Evolutionary conservation across 2,329 filamentous ascomycete species (phyloP).

Genomic region (Tolypocladium ovalisporum): DNA sequence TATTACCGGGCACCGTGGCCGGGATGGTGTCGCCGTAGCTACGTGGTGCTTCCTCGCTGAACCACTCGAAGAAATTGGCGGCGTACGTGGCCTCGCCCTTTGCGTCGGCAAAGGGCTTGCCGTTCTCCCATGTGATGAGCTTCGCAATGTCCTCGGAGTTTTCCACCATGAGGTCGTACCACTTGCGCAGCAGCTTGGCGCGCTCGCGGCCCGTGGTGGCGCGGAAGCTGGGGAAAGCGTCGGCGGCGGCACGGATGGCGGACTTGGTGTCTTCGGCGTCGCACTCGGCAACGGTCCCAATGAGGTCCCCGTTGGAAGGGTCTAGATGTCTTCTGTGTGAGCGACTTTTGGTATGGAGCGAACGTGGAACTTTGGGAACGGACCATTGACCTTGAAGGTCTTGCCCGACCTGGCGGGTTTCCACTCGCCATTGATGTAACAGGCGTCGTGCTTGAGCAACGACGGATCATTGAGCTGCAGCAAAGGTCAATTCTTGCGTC

Average conservation of each 20-base stretch:
- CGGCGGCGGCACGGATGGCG: slow-evolving; percentile 74
- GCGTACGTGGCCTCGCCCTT: slow-evolving; percentile 63
- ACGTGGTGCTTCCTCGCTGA: slow-evolving; percentile 66
- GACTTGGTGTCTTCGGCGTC: slow-evolving; percentile 62
- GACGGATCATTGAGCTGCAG: slow-evolving; percentile 63
- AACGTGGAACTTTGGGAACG: slow-evolving; percentile 4
- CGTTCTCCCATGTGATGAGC: slow-evolving; percentile 83
- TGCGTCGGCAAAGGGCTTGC: slow-evolving; percentile 70
- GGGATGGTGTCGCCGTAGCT: slow-evolving; percentile 67
- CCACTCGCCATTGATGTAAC: slow-evolving; percentile 92
- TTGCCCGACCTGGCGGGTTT: slow-evolving; percentile 73
- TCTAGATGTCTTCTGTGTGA: slow-evolving; percentile 34
- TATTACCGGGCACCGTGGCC: slow-evolving; percentile 57
- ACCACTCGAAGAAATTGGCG: slow-evolving; percentile 71
- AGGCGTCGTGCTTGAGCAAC: slow-evolving; percentile 71
- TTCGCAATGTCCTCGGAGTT: slow-evolving; percentile 72
- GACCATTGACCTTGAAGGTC: slow-evolving; percentile 79
- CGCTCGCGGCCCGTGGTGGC: slow-evolving; percentile 64
- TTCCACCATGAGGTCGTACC: slow-evolving; percentile 71
- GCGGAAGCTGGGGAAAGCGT: slow-evolving; percentile 62
- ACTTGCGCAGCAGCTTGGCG: slow-evolving; percentile 62
- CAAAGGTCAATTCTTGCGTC: background rate
- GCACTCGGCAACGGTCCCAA: slow-evolving; percentile 82
- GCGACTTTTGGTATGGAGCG: background rate
- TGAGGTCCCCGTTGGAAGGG: slow-evolving; percentile 69